Base-by-base conservation (phyloP, 2,329 filamentous ascomycete genomes). In the Microdochium nivale region DNA sequence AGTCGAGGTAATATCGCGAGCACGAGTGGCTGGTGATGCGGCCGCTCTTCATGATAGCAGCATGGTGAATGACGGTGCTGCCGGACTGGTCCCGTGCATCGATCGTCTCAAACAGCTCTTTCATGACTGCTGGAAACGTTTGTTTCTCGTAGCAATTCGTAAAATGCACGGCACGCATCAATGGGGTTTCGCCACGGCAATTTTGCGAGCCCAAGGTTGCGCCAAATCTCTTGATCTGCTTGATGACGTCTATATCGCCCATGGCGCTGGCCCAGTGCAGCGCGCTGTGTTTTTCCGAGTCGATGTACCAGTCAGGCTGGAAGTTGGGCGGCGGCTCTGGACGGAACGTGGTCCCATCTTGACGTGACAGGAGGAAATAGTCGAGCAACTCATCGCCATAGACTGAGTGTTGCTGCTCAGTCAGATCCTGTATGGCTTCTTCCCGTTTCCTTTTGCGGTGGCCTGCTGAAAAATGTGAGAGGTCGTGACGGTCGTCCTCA, bases 251-350 rank as follows among this genome's bases (percentile, higher is more conserved):
- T 27, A 96, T 76, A 59, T 97, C 94, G 53, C 94, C 94, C 92
- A 99, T 99, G 24, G 94, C 90, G 50, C 90, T 90, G 19, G 91
- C 94, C 94, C 94, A 99, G 65, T 99, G 94, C 58, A 99, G 79
- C 5, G 92, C 91, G 2, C 90, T 95, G 63, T 97, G 91, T 10
- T 86, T 86, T 61, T 95, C 90, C 44, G 90, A 87, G 65, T 99
- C 94, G 56, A 99, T 96, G n/a, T 86, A 78, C 67, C 89, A 88
- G 68, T 99, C 87, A 5, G 95, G 84, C 63, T 95, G 86, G 61
- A 96, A 95, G 65, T 90, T 87, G 32, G 83, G 75, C 0, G 94
- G 94, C 2, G 92, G 91, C 54, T 89, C 83, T 1, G 90, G 91
- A 51, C 76, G 83, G 60, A 72, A 81, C 62, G 84, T 83, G 21